These are phyloP conservation scores for Termitomyces sp. DNA, from an alignment of 768 basidiomycete genomes.

Conservation along the genomic window DNA sequence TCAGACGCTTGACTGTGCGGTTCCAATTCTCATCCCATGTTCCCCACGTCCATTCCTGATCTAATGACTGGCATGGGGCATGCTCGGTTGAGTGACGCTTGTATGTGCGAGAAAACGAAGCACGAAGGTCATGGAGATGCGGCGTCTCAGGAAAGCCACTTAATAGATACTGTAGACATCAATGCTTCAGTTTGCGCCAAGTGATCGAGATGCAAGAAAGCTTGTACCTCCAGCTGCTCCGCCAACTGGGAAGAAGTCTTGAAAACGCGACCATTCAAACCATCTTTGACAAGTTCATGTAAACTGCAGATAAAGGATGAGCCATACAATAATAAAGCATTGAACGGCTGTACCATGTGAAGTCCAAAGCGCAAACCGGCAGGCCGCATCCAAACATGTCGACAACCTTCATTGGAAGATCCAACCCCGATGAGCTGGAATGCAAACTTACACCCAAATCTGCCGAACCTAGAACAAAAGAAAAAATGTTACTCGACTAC, in stretches of 20 bases:
- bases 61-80: slow-evolving; percentile 18
- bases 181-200: not conserved
- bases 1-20: slow-evolving; percentile 57
- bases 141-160: slow-evolving; percentile 56
- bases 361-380: slow-evolving; percentile 88
- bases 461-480: slow-evolving; percentile 61
- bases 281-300: slow-evolving; percentile 81
- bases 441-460: slow-evolving; percentile 92
- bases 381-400: slow-evolving; percentile 99
- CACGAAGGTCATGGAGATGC: slow-evolving; percentile 48
- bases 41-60: slow-evolving; percentile 53
- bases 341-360: slow-evolving; percentile 62
- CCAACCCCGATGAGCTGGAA: slow-evolving; percentile 83
- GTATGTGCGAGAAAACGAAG: slow-evolving; percentile 39
- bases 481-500: not conserved
- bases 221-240: slow-evolving; percentile 62
- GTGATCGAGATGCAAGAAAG: slow-evolving; percentile 5
- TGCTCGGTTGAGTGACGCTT: slow-evolving; percentile 23
- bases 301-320: slow-evolving; percentile 46
- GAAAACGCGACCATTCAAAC: slow-evolving; percentile 83
- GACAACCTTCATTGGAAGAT: slow-evolving; percentile 98
- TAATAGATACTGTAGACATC: slow-evolving; percentile 46
- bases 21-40: slow-evolving; percentile 90
- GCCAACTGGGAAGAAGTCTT: slow-evolving; percentile 63
- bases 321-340: not conserved